Base-by-base conservation (phyloP, 495 filamentous ascomycete species). In the Staphylotrichum longicolle region DNA sequence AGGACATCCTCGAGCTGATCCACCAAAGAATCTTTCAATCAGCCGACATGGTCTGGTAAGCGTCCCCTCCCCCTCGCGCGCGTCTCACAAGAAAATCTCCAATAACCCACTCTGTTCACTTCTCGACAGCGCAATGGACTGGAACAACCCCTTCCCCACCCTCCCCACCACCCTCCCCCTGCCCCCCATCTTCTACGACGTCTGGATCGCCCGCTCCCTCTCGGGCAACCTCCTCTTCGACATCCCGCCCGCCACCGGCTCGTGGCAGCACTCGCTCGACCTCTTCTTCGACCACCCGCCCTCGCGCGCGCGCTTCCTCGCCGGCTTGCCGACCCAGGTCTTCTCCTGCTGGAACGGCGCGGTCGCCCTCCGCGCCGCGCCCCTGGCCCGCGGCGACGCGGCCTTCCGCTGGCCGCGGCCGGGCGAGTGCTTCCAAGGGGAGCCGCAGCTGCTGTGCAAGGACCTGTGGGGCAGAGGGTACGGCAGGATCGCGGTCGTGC, bases 341-440 rank as follows among this genome's bases (percentile, higher is more conserved):
- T 81, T 81, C 52, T 74, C 77, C 1, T 82, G 79, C 68, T 82
- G 79, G 79, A 80, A 81, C 51, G 80, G 78, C 10, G 76, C 75
- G n/a, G 66, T 69, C 2, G 71, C 73, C 1, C 62, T 66, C 15
- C 34, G 48, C 2, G 67, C 20, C 20, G 20, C 20, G 20, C 20
- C 20, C 20, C 20, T 27, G 20, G 20, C 20, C 20, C 20, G 20
- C 68, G 11, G 54, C 47, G 68, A 68, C 30, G 45, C 66, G 1
- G 35, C 7, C 0, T 82, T 83, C 60, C 73, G 80, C 3, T 61
- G 52, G 27, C 54, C 66, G 27, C 63, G 66, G 14, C 20, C 20
- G 20, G 20, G 20, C 20, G 20, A 27, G 20, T 27, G 20, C 20
- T 27, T 27, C 20, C 20, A 27, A 1, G 20, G 20, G 20, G 20